These are phyloP conservation scores for Gastrolobium bilobum DNA, from an alignment of 306 rosid genomes.

Conservation along the genomic window DNA sequence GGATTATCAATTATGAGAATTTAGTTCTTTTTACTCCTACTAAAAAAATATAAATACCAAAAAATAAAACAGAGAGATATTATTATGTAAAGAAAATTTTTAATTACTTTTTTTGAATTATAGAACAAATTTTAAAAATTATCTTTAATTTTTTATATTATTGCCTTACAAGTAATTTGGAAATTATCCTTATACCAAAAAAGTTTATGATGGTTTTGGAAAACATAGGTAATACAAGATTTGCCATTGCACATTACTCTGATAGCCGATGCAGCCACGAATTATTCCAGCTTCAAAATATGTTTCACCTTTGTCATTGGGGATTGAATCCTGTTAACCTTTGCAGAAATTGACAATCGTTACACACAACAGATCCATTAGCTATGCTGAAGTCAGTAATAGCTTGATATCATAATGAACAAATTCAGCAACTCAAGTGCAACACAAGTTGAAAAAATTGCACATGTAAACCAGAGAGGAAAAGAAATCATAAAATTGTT, in stretches of 20 bases:
- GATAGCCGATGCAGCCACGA: background rate
- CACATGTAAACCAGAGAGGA: conserved; percentile 34
- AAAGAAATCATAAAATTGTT: conserved; percentile 25
- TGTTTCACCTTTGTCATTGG: background rate
- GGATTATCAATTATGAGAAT: too few relatives aligned
- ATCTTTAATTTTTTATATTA: too few relatives aligned
- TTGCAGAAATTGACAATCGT: conserved; percentile 23
- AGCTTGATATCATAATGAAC: conserved; percentile 18
- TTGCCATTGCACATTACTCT: conserved; percentile 14
- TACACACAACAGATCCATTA: background rate
- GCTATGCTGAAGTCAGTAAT: background rate
- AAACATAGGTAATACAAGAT: background rate
- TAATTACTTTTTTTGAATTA: too few relatives aligned
- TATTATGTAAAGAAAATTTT: too few relatives aligned
- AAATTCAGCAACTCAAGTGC: conserved; percentile 17
- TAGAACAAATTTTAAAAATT: too few relatives aligned
- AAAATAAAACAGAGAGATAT: too few relatives aligned
- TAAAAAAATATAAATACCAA: too few relatives aligned
- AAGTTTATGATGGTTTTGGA: background rate
- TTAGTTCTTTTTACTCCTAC: too few relatives aligned
- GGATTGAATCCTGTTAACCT: conserved; percentile 14
- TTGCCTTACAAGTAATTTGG: too few relatives aligned
- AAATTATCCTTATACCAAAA: background rate
- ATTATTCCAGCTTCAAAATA: conserved; percentile 16
- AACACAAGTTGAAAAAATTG: conserved; percentile 8